Evolutionary conservation across 1,139 yeast species (phyloP).

Genomic region (Sugiyamaella xylanicola): DNA sequence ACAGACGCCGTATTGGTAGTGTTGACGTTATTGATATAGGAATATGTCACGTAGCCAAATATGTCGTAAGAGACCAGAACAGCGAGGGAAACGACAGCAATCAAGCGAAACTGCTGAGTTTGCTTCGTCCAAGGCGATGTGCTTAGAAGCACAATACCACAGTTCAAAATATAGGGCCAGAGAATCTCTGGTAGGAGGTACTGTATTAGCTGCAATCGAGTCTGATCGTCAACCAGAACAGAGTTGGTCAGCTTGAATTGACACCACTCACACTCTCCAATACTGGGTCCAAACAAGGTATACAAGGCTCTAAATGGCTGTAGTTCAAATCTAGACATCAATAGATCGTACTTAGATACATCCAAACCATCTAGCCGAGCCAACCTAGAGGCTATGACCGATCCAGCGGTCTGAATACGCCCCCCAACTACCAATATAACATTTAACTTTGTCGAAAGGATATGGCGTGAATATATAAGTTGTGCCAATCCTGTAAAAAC

Average conservation of each 20-base stretch:
- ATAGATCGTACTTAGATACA: conserved; percentile 21
- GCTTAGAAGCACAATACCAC: conserved; percentile 27
- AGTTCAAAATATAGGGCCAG: conserved; percentile 32
- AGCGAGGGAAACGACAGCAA: conserved; percentile 19
- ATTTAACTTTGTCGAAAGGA: conserved; percentile 21
- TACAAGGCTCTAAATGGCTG: conserved; percentile 31
- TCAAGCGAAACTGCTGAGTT: conserved; percentile 28
- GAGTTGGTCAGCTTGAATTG: conserved; percentile 16
- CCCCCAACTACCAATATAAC: conserved; percentile 28
- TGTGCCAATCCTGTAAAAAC: conserved; percentile 18
- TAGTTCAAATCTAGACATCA: conserved; percentile 29
- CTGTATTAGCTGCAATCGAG: conserved; percentile 24
- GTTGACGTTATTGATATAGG: conserved; percentile 19
- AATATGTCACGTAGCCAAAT: conserved; percentile 18
- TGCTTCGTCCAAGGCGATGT: conserved; percentile 25
- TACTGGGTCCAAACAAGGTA: conserved; percentile 34
- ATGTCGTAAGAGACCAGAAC: conserved; percentile 22
- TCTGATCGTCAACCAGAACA: conserved; percentile 13
- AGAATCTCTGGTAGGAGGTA: conserved; percentile 30
- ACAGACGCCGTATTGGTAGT: conserved; percentile 22
- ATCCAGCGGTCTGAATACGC: conserved; percentile 32
- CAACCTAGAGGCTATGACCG: conserved; percentile 29
- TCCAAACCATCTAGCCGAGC: conserved; percentile 17
- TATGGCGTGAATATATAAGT: conserved; percentile 6
- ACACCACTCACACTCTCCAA: conserved; percentile 36